Evolutionary conservation across 306 rosid genomes (phyloP).

Genomic region (apple (Malus domestica)): ASM211411v1 NC_041789.1:26634501-26635000

Average conservation of each 20-base stretch:
- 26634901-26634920: neutral
- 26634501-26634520: too few species aligned
- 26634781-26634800: neutral
- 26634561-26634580: too few species aligned
- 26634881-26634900: neutral
- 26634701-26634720: neutral
- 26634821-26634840: constrained; percentile 28
- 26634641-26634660: neutral
- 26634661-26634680: neutral
- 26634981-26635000: constrained; percentile 79
- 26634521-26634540: too few species aligned
- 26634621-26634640: neutral
- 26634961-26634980: constrained; percentile 52
- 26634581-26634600: too few species aligned
- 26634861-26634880: constrained; percentile 19
- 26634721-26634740: neutral
- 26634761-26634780: neutral
- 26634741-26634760: neutral
- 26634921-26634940: constrained; percentile 58
- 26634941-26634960: constrained; percentile 68
- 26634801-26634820: constrained; percentile 36
- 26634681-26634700: too few species aligned
- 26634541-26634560: too few species aligned
- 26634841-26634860: constrained; percentile 11
- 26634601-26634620: too few species aligned